Evolutionary conservation across 148 eudicot species (phyloP), one percentile per base, ranked within the genome.

Genomic region (Vaccinium myrtillus): DNA sequence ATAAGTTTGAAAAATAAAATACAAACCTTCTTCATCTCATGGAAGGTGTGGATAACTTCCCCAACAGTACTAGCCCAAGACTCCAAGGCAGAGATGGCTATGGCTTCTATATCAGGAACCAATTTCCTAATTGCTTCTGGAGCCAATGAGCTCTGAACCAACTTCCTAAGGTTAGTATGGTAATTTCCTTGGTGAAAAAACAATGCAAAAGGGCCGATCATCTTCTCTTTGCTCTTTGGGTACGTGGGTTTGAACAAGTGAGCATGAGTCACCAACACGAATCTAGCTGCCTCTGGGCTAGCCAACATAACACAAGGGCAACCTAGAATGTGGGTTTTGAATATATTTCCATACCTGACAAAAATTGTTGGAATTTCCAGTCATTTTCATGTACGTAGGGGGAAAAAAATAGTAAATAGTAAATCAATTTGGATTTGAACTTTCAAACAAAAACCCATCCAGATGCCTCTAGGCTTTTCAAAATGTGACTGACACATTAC

Each of bases 301-400:
- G 95, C 94, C 76, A 96, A 32, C 99, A 93, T 94, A 63, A 94
- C 87, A 84, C 98, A 96, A 39, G 95, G 98, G 76, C 91, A 94
- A 21, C 99, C 99, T 61, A 94, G 90, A 79, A 96, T 89, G 84
- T 88, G 93, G 54, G 92, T 94, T 88, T 94, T 96, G 90, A 96
- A 96, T 77, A 96, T 86, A n/a, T 96, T 92, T 48, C 99, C 99
- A 81, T 94, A 93, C 86, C 99, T 94, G 90, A 83, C 79, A 9
- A 43, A 58, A 27, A 49, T 23, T 6, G 19, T 59, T 59, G 19
- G 2, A 21, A 59, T 23, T 19, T 19, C 67, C 21, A 59, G 67
- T 59, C 7, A 59, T 59, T 6, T 19, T 59, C 23, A 19, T 59
- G 67, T 8, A 19, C 23, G 10, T 19, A 56, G 59, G 3, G 21